Evolutionary conservation across 257 asterid species (phyloP).

Genomic region (Solanum habrochaites): DNA sequence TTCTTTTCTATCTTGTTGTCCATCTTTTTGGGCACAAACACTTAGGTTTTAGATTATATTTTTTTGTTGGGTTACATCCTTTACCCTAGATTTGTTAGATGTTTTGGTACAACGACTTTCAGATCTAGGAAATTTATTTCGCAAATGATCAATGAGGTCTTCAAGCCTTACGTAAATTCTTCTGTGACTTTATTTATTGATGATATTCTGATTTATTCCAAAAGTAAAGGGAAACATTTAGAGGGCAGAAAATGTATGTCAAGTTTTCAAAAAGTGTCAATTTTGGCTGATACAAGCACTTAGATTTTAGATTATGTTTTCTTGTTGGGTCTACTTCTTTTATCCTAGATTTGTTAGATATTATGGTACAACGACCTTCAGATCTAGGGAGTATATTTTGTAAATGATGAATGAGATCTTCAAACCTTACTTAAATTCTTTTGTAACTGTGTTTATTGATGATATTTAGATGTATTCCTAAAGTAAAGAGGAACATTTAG

Average conservation of each 20-base stretch:
- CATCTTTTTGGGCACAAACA: neutral
- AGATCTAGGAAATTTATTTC: neutral
- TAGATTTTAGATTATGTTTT: neutral
- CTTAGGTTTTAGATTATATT: neutral
- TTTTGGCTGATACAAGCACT: neutral
- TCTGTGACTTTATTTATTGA: neutral
- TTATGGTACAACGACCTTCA: neutral
- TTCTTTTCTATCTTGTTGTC: neutral
- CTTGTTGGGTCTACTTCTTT: neutral
- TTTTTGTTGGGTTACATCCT: neutral
- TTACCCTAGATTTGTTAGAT: neutral
- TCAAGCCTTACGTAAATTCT: neutral
- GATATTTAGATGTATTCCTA: neutral
- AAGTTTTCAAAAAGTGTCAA: too few relatives aligned
- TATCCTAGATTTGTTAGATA: neutral
- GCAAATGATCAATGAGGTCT: neutral
- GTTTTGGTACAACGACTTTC: neutral
- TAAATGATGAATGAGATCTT: neutral
- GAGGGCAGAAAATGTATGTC: too few relatives aligned
- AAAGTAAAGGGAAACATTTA: too few relatives aligned
- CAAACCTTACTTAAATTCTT: neutral
- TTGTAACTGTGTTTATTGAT: neutral
- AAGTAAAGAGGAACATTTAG: neutral
- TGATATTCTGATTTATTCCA: neutral
- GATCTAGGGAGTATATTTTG: neutral